Percentiles rank a stretch among this genome's conserved stretches.
Conservation (phyloP, 2,329 filamentous ascomycete genomes). For the Cladosporium colombiae region DNA sequence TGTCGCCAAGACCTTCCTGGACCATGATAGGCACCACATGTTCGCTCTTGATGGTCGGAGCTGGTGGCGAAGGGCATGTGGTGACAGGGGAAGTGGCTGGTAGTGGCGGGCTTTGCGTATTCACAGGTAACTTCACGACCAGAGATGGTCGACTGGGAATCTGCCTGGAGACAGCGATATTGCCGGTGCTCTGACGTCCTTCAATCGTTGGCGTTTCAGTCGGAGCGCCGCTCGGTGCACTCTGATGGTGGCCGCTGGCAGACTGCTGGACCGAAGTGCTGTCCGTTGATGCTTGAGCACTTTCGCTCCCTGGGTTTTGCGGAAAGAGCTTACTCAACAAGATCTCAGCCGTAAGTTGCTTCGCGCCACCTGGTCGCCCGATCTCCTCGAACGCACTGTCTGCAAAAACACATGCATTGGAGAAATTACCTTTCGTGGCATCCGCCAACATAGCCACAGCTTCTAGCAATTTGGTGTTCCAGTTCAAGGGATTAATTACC, state of each 20-base stretch:
- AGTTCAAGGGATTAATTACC: neutral
- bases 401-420: neutral
- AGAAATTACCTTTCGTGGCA: neutral
- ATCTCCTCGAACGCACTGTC: neutral
- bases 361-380: neutral
- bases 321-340: neutral
- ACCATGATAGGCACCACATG: neutral
- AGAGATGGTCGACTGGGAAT: neutral
- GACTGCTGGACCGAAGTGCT: neutral
- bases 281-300: neutral
- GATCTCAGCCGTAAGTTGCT: neutral
- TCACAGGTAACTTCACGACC: neutral
- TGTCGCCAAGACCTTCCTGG: neutral
- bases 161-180: neutral
- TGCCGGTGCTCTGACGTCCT: neutral
- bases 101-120: neutral
- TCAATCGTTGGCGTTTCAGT: neutral
- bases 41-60: neutral
- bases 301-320: neutral
- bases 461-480: conserved; percentile 3
- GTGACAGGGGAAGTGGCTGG: neutral
- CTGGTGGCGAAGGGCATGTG: neutral
- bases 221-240: neutral
- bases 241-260: neutral
- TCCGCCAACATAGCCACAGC: neutral